phyloP scores from a whole-genome alignment of 164 flowering plant genomes.

The Platanus orientalis region DNA sequence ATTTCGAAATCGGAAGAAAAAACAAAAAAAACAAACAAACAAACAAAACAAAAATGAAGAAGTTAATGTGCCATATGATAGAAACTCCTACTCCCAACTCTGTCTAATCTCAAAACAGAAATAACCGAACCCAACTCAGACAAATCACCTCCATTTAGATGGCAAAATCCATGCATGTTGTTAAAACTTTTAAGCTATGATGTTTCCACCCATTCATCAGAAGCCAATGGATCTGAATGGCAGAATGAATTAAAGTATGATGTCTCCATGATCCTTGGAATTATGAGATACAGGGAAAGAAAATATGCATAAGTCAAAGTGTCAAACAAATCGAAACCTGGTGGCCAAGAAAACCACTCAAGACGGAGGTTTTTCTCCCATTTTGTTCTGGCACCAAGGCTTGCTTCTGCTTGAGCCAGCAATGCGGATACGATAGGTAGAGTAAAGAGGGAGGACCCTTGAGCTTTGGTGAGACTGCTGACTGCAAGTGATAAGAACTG shows the following conservation, averaged over 20 bases:
- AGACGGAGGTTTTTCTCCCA: slow-evolving; percentile 63
- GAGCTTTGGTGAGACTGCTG: slow-evolving; percentile 61
- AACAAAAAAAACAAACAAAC: too few relatives aligned
- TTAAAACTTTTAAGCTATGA: too few relatives aligned
- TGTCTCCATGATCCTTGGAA: background rate
- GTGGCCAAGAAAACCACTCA: slow-evolving; percentile 91
- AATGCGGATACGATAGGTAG: slow-evolving; percentile 61
- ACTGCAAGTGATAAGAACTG: slow-evolving; percentile 50
- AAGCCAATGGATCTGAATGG: too few relatives aligned
- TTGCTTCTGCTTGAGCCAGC: slow-evolving; percentile 85
- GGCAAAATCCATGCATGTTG: background rate
- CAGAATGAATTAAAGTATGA: background rate
- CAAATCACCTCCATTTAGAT: background rate
- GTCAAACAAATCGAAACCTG: slow-evolving; percentile 48
- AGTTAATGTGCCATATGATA: background rate
- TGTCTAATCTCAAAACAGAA: background rate
- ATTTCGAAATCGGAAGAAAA: too few relatives aligned
- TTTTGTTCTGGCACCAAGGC: slow-evolving; percentile 63
- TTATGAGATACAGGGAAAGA: background rate
- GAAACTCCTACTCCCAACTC: background rate
- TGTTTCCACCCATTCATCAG: background rate
- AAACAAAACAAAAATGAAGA: too few relatives aligned
- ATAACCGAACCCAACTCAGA: background rate
- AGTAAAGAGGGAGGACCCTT: slow-evolving; percentile 29
- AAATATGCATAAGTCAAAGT: background rate